These are phyloP conservation scores for Colletotrichum spaethianum DNA, from an alignment of 2,329 filamentous ascomycete genomes.

Conservation along the genomic window DNA sequence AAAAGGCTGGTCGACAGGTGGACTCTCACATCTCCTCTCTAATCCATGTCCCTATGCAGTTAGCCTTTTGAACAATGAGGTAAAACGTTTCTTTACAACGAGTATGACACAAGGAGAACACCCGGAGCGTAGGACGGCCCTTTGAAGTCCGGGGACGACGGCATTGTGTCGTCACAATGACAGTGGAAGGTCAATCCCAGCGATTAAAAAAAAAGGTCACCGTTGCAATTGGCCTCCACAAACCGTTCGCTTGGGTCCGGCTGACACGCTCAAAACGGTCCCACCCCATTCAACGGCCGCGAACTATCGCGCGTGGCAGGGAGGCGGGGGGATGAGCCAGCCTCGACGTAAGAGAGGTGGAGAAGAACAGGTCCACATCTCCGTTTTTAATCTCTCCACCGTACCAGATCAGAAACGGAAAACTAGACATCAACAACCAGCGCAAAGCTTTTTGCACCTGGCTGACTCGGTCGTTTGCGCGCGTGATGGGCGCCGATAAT, in stretches of 20 bases:
- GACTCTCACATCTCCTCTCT: slow-evolving; percentile 30
- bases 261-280: background rate
- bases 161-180: background rate
- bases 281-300: background rate
- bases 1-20: slow-evolving; percentile 12
- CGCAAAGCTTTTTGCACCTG: background rate
- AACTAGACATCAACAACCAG: background rate
- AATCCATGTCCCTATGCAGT: slow-evolving; percentile 40
- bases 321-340: background rate
- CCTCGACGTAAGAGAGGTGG: background rate
- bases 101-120: slow-evolving; percentile 19
- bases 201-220: background rate
- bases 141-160: background rate
- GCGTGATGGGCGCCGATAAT: background rate
- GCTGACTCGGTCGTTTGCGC: slow-evolving; percentile 11
- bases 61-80: slow-evolving; percentile 24
- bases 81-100: background rate
- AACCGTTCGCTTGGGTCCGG: slow-evolving; percentile 29
- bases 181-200: background rate
- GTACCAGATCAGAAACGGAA: background rate
- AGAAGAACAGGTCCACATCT: background rate
- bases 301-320: slow-evolving; percentile 23
- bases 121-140: background rate
- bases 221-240: background rate
- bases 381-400: background rate